Evolutionary conservation across 495 filamentous ascomycete genomes (phyloP).

Genomic region (Achaetomiella virescens): DNA sequence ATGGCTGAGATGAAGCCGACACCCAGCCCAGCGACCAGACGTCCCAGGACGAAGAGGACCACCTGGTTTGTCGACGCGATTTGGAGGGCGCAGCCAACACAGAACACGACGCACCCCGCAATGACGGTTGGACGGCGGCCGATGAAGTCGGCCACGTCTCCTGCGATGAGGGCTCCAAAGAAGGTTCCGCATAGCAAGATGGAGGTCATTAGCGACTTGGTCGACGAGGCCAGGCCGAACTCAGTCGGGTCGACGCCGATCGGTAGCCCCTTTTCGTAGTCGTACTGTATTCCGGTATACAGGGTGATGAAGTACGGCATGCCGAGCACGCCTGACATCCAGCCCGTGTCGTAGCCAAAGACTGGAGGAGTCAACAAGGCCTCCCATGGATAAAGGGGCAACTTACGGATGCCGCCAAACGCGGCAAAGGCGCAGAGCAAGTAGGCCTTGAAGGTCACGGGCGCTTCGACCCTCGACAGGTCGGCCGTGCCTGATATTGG

Average conservation of each 20-base stretch:
- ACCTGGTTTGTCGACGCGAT: slow-evolving; percentile 34
- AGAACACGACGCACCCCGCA: slow-evolving; percentile 56
- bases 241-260: slow-evolving; percentile 29
- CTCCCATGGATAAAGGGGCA: no score
- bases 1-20: slow-evolving; percentile 68
- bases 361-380: slow-evolving; percentile 23
- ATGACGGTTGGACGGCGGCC: slow-evolving; percentile 66
- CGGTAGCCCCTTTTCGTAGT: slow-evolving; percentile 41
- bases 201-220: slow-evolving; percentile 63
- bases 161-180: slow-evolving; percentile 65
- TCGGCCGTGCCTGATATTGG: slow-evolving; percentile 35
- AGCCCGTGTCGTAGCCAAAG: slow-evolving; percentile 62
- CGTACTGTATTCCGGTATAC: slow-evolving; percentile 59
- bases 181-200: slow-evolving; percentile 71
- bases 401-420: slow-evolving; percentile 6
- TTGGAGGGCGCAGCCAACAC: slow-evolving; percentile 58
- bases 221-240: slow-evolving; percentile 28
- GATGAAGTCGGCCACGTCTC: slow-evolving; percentile 61
- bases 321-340: slow-evolving; percentile 54
- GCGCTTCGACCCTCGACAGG: slow-evolving; percentile 53
- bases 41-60: slow-evolving; percentile 54
- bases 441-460: slow-evolving; percentile 59
- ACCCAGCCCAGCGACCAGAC: slow-evolving; percentile 63
- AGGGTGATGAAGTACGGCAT: slow-evolving; percentile 49
- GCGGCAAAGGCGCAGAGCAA: slow-evolving; percentile 36